These are phyloP conservation scores for Rasamsonia emersonii DNA, from an alignment of 2,329 filamentous ascomycete species.

Conservation along the genomic window DNA sequence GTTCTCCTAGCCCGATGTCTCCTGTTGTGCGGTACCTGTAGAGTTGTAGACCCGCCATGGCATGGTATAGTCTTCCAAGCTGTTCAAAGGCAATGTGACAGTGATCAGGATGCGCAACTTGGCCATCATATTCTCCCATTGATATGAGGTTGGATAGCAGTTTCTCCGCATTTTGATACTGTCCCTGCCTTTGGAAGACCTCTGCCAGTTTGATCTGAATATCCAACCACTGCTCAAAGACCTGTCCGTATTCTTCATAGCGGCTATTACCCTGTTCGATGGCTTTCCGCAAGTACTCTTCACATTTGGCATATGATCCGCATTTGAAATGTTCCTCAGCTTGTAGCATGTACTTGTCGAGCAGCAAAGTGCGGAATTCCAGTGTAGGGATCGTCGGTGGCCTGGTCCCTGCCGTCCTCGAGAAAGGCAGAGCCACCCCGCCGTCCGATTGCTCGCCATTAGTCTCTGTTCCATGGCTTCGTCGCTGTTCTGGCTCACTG, in stretches of 20 bases:
- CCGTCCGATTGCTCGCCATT: neutral
- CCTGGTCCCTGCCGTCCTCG: too few relatives aligned
- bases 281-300: slow-evolving; percentile 3
- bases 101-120: slow-evolving; percentile 1
- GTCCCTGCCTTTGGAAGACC: slow-evolving; percentile 3
- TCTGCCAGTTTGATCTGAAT: slow-evolving; percentile 5
- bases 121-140: neutral
- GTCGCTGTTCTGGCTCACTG: too few relatives aligned
- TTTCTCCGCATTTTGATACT: neutral
- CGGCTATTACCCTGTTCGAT: slow-evolving; percentile 5
- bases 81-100: neutral
- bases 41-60: neutral
- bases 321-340: slow-evolving; percentile 1
- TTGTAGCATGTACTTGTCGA: slow-evolving; percentile 4
- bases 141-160: neutral
- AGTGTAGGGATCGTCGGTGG: too few relatives aligned
- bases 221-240: slow-evolving; percentile 7
- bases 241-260: slow-evolving; percentile 3
- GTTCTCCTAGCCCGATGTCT: too few relatives aligned
- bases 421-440: neutral
- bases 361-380: neutral
- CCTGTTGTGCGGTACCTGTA: too few relatives aligned
- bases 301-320: slow-evolving; percentile 3
- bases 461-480: too few relatives aligned
- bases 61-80: neutral